These are phyloP conservation scores for Tripterygium wilfordii DNA, from an alignment of 177 flowering plant genomes.

Conservation along the genomic window DNA sequence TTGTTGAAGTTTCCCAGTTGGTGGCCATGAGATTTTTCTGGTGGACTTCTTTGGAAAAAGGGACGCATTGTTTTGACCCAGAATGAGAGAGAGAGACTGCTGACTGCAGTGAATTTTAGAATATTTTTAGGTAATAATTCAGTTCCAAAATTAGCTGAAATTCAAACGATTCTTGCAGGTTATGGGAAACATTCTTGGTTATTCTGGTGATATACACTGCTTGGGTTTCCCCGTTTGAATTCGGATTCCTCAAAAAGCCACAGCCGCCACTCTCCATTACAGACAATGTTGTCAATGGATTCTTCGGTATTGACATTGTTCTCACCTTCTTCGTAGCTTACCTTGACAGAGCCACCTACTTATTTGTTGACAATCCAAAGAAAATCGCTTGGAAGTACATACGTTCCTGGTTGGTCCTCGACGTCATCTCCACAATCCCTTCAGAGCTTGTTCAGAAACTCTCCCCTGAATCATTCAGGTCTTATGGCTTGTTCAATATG, in stretches of 20 bases:
- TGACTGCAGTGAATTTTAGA: too few species aligned
- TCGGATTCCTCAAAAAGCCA: constrained; percentile 62
- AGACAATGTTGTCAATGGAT: constrained; percentile 86
- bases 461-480: constrained; percentile 27
- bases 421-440: constrained; percentile 81
- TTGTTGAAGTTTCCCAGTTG: neutral
- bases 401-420: constrained; percentile 64
- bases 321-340: constrained; percentile 89
- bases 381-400: constrained; percentile 67
- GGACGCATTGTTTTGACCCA: too few species aligned
- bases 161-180: constrained; percentile 34
- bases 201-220: constrained; percentile 76
- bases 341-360: constrained; percentile 62
- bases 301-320: constrained; percentile 80
- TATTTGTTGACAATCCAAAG: constrained; percentile 60
- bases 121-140: too few species aligned
- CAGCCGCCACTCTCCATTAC: constrained; percentile 33
- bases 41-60: constrained; percentile 3
- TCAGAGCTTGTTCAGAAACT: constrained; percentile 52
- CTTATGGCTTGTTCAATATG: constrained; percentile 80
- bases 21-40: neutral
- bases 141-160: neutral
- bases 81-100: too few species aligned
- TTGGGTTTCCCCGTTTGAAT: constrained; percentile 94
- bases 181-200: constrained; percentile 72